Percentiles rank a stretch among this genome's conserved stretches.
Conservation (phyloP, 768 basidiomycete species). For the Filobasidium floriforme region DNA sequence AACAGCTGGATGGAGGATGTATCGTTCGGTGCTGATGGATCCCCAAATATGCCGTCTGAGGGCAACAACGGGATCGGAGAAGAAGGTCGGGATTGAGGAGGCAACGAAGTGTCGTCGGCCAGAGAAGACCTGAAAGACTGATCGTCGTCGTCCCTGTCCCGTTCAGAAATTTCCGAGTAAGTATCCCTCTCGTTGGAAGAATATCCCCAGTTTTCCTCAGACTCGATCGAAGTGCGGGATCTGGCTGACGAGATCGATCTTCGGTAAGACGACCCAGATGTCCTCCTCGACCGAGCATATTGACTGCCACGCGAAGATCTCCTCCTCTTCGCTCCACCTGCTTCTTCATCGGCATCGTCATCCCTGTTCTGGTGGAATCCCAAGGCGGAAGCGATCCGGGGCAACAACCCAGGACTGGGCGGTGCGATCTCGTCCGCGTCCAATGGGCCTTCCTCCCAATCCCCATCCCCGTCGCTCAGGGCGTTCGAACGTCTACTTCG, state of each 20-base stretch:
- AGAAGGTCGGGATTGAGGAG: slow-evolving; percentile 43
- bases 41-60: slow-evolving; percentile 42
- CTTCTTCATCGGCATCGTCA: slow-evolving; percentile 27
- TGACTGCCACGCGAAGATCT: slow-evolving; percentile 25
- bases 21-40: slow-evolving; percentile 21
- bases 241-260: slow-evolving; percentile 15
- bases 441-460: slow-evolving; percentile 31
- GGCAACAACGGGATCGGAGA: slow-evolving; percentile 44
- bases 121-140: slow-evolving; percentile 35
- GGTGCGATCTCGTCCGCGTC: slow-evolving; percentile 35
- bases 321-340: slow-evolving; percentile 7
- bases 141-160: slow-evolving; percentile 38
- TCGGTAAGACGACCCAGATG: slow-evolving; percentile 30
- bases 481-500: slow-evolving; percentile 9
- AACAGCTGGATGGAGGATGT: slow-evolving; percentile 26
- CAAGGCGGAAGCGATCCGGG: slow-evolving; percentile 27
- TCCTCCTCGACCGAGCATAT: slow-evolving; percentile 26
- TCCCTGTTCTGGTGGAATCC: slow-evolving; percentile 37
- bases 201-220: slow-evolving; percentile 41
- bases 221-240: not conserved
- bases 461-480: slow-evolving; percentile 30
- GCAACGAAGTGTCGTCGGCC: slow-evolving; percentile 44
- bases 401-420: slow-evolving; percentile 22
- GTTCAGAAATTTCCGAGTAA: slow-evolving; percentile 32
- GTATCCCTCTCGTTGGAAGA: slow-evolving; percentile 36